A percentile compares a stretch with the other conserved stretches of the same genome.
phyloP scores from a whole-genome alignment of 768 basidiomycete genomes.

The Candolleomyces eurysporus region DNA sequence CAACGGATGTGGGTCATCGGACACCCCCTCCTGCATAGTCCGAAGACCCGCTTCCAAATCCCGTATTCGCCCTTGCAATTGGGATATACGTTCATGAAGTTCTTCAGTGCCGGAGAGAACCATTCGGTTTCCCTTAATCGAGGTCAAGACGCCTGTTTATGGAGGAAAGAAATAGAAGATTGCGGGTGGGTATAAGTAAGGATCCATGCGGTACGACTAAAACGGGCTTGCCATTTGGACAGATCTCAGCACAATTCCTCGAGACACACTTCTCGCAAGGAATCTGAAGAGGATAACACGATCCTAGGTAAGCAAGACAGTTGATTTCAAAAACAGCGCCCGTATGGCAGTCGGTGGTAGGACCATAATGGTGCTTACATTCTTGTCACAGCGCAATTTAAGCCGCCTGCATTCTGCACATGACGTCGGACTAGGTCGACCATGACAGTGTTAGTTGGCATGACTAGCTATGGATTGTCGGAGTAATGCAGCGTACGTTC shows the following conservation, averaged over 20 bases:
- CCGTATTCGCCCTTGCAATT: constrained; percentile 51
- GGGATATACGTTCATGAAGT: constrained; percentile 63
- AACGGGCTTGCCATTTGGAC: constrained; percentile 60
- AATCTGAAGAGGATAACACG: constrained; percentile 39
- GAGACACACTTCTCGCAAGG: constrained; percentile 79
- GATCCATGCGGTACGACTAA: not conserved
- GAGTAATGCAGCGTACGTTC: constrained; percentile 22
- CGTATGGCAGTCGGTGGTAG: not conserved
- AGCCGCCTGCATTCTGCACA: constrained; percentile 56
- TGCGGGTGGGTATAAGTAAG: not conserved
- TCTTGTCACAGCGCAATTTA: constrained; percentile 66
- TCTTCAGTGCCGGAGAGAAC: constrained; percentile 70
- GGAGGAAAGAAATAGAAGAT: not conserved
- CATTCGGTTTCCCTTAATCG: constrained; percentile 61
- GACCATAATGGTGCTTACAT: constrained; percentile 34
- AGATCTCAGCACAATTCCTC: constrained; percentile 71
- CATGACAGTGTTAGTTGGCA: constrained; percentile 18
- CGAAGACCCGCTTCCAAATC: constrained; percentile 61
- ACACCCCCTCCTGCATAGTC: constrained; percentile 44
- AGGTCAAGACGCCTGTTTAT: constrained; percentile 47
- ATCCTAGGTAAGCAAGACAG: constrained; percentile 6
- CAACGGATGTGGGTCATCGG: constrained; percentile 50
- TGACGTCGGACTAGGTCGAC: constrained; percentile 48
- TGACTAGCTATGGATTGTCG: not conserved
- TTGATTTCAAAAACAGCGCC: constrained; percentile 14